phyloP scores from a whole-genome alignment of 1,284 basidiomycete species.

The Rhodofomes roseus region DNA sequence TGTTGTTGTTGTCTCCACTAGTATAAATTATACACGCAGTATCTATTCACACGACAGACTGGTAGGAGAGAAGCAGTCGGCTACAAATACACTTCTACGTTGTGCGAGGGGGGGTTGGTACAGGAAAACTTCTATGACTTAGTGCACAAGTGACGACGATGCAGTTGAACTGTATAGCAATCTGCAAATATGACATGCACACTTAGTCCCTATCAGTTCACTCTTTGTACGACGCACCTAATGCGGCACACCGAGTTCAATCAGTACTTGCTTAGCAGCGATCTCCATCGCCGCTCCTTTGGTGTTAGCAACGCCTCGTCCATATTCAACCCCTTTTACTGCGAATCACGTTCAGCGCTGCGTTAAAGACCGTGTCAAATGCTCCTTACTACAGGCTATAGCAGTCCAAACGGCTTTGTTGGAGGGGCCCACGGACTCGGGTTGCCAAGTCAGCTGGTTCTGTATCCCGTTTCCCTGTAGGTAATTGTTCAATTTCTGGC shows the following conservation, averaged over 20 bases:
- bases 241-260: background rate
- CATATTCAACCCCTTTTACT: constrained; percentile 1
- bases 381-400: background rate
- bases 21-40: too few relatives aligned
- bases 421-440: background rate
- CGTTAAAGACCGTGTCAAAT: background rate
- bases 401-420: background rate
- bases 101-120: too few relatives aligned
- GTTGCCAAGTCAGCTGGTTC: background rate
- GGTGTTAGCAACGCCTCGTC: background rate
- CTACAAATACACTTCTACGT: too few relatives aligned
- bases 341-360: background rate
- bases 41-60: too few relatives aligned
- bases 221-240: background rate
- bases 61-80: too few relatives aligned
- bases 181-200: too few relatives aligned
- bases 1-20: too few relatives aligned
- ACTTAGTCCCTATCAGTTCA: too few relatives aligned
- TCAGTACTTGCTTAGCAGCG: background rate
- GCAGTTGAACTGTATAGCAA: too few relatives aligned
- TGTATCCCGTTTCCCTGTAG: background rate
- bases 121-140: too few relatives aligned
- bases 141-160: too few relatives aligned
- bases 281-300: background rate
- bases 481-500: background rate